Evolutionary conservation across 2,329 filamentous ascomycete genomes (phyloP), one percentile per base, ranked within the genome.

Genomic region (Pseudocercospora macadamiae): DNA sequence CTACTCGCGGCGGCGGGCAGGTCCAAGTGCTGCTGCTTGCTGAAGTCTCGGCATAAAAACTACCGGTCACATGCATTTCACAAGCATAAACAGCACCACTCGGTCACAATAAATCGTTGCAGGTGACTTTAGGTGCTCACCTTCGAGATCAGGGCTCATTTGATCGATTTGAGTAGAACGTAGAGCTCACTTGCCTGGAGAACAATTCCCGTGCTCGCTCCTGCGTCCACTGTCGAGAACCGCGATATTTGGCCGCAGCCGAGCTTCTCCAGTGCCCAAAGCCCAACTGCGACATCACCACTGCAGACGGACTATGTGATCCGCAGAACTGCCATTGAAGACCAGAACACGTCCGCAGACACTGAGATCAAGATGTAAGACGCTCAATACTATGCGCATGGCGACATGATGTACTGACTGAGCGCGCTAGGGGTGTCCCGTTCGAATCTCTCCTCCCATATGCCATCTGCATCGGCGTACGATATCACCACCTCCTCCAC

Each of bases 381-480:
- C 14, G 37, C 37, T 18, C 34, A 37, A 16, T 23, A 45, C 51
- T 26, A n/a, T n/a, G 18, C 44, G 14, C 10, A 21, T 51, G 8
- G 16, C 32, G 1, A 12, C 18, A 36, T 19, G 26, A 48, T 21
- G 21, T 47, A 39, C 25, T 44, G 26, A 60, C 32, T 49, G 10
- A 44, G 23, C 32, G 51, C 44, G n/a, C n/a, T n/a, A 87, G 87
- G 86, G 84, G 84, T 75, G 83, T 88, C 63, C 86, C 86, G 44
- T 88, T 88, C 73, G 86, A 88, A 77, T 82, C 85, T 65, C 75
- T 88, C 66, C 71, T 88, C 68, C 85, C 85, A 49, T 87, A 87
- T 72, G 85, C 79, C 67, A 83, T 88, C 71, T 85, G 86, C 76
- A 75, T 85, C 55, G 80, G 75, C 71, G 84, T 87, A 82, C 56